Evolutionary conservation across 805 yeast species (phyloP).

Genomic region (Candida gorgasii): DNA sequence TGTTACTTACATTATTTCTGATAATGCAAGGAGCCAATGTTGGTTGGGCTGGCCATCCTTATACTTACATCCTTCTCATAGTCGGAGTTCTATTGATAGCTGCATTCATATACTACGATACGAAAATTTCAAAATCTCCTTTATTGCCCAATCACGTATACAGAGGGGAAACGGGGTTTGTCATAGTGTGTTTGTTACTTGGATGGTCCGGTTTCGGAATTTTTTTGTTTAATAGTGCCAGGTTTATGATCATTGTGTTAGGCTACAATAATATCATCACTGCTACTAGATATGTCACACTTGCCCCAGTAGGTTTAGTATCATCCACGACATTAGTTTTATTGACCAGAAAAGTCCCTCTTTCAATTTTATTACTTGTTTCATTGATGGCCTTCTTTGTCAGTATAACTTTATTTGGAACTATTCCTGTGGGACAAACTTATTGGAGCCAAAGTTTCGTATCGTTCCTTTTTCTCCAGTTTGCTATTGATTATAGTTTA

Average conservation of each 20-base stretch:
- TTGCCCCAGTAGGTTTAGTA: constrained; percentile 48
- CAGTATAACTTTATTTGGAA: constrained; percentile 52
- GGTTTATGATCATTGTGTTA: constrained; percentile 33
- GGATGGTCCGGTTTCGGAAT: constrained; percentile 82
- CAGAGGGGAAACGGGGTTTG: constrained; percentile 45
- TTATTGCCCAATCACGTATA: constrained; percentile 53
- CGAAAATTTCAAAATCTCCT: constrained; percentile 45
- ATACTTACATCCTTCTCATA: constrained; percentile 57
- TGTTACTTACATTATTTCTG: constrained; percentile 63
- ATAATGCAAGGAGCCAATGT: constrained; percentile 77
- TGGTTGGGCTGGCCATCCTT: constrained; percentile 67
- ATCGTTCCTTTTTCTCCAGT: neutral
- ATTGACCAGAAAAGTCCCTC: constrained; percentile 44
- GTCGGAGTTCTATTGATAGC: constrained; percentile 46
- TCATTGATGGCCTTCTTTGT: constrained; percentile 55
- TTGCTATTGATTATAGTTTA: constrained; percentile 1
- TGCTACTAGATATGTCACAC: constrained; percentile 23
- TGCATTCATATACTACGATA: constrained; percentile 51
- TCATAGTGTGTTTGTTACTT: constrained; percentile 51
- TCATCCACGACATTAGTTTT: constrained; percentile 57
- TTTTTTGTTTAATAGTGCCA: constrained; percentile 61
- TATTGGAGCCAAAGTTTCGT: constrained; percentile 58
- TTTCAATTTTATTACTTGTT: constrained; percentile 49
- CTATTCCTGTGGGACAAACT: constrained; percentile 57
- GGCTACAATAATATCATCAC: constrained; percentile 23